Evolutionary conservation across 352 stramenopile species (phyloP), one percentile per base, ranked within the genome.

Genomic region (Phytophthora ramorum): DNA sequence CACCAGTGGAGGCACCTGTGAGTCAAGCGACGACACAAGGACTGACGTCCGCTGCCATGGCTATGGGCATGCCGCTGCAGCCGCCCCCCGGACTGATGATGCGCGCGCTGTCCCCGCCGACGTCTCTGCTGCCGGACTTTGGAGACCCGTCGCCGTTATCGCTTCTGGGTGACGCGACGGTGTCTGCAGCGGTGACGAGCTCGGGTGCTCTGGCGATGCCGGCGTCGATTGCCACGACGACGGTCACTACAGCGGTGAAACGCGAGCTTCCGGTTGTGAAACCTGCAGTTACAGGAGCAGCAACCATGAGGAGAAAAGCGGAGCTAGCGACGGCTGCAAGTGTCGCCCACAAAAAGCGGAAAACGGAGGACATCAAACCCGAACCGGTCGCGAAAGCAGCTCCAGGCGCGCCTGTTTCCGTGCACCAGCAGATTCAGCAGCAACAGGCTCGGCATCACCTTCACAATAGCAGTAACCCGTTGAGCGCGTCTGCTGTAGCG

Each of bases 41-140:
- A 7, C 22, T 47, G 44, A 69, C 55, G 20, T 58, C 60, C 1
- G 35, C 56, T 5, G 38, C 71, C 13, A 62, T 69, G 56, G 85
- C 78, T 20, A 59, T 89, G n/a, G 76, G 71, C 3, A 87, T 75
- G 59, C 81, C 80, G 22, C 54, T 92, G 35, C 81, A 72, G 16
- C 84, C 84, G 5, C 84, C 84, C 7, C 78, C 81, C 0, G 81
- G 73, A 1, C 72, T 92, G 24, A 87, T 92, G 76, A 80, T 91
- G 79, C 84, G 81, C 32, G 81, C 81, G 24, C 67, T 92, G n/a
- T 92, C 84, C 0, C 84, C 84, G 46, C 84, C 84, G 4, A 89
- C 85, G 55, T 91, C 81, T 40, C 44, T 92, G 5, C 48, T 92
- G 34, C 78, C 84, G 3, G 84, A 92, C 30, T 76, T 92, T 30